phyloP scores from a whole-genome alignment of 345 rosid genomes.

The Aquilaria malaccensis region DNA sequence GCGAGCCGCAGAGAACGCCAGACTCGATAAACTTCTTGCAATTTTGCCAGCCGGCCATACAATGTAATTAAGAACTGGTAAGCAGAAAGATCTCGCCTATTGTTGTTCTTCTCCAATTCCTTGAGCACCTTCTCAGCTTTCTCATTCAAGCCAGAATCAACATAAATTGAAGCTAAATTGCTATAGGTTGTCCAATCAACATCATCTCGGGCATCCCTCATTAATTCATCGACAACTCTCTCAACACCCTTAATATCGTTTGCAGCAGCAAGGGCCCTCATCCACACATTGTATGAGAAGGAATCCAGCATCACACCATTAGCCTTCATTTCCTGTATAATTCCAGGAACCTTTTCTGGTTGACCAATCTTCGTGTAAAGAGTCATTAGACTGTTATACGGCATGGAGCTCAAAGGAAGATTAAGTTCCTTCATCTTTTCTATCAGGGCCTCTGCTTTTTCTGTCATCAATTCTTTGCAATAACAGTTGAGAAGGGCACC shows the following conservation, averaged over 20 bases:
- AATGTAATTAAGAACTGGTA: slow-evolving; percentile 79
- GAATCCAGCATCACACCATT: slow-evolving; percentile 48
- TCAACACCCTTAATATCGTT: slow-evolving; percentile 73
- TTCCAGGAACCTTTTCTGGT: slow-evolving; percentile 51
- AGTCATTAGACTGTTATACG: slow-evolving; percentile 90
- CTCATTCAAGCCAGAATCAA: slow-evolving; percentile 51
- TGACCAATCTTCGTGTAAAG: slow-evolving; percentile 61
- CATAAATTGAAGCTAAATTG: slow-evolving; percentile 80
- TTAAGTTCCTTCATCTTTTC: slow-evolving; percentile 94
- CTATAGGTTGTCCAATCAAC: slow-evolving; percentile 92
- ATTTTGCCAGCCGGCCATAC: slow-evolving; percentile 60
- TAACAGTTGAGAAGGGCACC: slow-evolving; percentile 89
- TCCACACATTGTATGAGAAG: slow-evolving; percentile 82
- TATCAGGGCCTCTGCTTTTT: slow-evolving; percentile 68
- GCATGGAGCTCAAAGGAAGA: slow-evolving; percentile 59
- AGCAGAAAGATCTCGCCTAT: slow-evolving; percentile 42
- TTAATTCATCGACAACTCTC: slow-evolving; percentile 81
- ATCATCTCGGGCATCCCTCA: slow-evolving; percentile 74
- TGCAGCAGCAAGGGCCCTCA: slow-evolving; percentile 80
- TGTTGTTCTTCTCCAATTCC: slow-evolving; percentile 69
- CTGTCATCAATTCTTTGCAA: slow-evolving; percentile 72
- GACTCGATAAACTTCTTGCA: slow-evolving; percentile 73
- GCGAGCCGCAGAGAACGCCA: slow-evolving; percentile 94
- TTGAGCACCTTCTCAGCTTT: slow-evolving; percentile 78
- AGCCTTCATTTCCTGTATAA: slow-evolving; percentile 87